phyloP scores from a whole-genome alignment of 2,329 filamentous ascomycete species.

The Colletotrichum caudatum region DNA sequence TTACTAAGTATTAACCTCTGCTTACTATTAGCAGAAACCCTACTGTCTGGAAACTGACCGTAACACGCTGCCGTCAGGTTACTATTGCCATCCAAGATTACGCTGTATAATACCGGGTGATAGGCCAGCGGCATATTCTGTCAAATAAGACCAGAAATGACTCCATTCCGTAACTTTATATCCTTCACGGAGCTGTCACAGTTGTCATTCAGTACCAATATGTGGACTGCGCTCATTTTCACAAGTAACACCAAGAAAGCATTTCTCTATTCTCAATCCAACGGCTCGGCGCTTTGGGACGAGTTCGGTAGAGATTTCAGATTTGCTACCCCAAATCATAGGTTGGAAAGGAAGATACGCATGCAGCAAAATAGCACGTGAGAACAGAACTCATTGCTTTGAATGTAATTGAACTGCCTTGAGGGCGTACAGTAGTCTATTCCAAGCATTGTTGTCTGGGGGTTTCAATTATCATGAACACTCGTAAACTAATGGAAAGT shows the following conservation, averaged over 20 bases:
- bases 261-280: slow-evolving; percentile 19
- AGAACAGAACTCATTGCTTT: slow-evolving; percentile 12
- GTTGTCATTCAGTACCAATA: background rate
- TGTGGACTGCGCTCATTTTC: background rate
- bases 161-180: too few species aligned
- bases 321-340: background rate
- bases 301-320: background rate
- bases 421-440: slow-evolving; percentile 12
- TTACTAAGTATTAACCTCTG: too few species aligned
- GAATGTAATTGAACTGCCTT: slow-evolving; percentile 28
- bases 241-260: background rate
- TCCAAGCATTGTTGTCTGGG: slow-evolving; percentile 29
- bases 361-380: slow-evolving; percentile 15
- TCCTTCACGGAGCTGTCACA: too few species aligned
- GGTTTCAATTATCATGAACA: background rate
- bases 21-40: too few species aligned
- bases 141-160: background rate
- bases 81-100: slow-evolving; percentile 66
- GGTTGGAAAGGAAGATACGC: too few species aligned
- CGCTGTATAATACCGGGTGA: slow-evolving; percentile 75
- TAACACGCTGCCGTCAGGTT: slow-evolving; percentile 45
- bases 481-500: slow-evolving; percentile 27
- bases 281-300: slow-evolving; percentile 2
- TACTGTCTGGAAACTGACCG: too few species aligned
- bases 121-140: slow-evolving; percentile 55